Conservation (phyloP, 2,329 filamentous ascomycete genomes). For the Tricladium varicosporioides region DNA sequence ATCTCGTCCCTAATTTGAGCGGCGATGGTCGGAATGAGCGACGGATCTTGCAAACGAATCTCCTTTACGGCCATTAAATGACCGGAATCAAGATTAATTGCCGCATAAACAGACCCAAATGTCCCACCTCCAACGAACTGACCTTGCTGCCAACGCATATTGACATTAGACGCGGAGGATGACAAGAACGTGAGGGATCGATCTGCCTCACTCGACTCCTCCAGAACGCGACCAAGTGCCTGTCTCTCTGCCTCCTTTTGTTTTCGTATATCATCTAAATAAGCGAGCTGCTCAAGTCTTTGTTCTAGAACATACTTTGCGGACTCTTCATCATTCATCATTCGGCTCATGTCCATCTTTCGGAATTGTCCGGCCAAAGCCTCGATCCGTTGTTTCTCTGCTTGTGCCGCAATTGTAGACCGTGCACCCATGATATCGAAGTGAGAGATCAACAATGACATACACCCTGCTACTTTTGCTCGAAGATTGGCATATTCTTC, state of each 20-base stretch:
- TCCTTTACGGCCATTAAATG: constrained; percentile 99
- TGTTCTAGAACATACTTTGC: constrained; percentile 70
- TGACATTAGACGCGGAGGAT: constrained; percentile 91
- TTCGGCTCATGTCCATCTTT: constrained; percentile 72
- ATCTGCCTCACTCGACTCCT: constrained; percentile 94
- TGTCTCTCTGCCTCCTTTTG: constrained; percentile 82
- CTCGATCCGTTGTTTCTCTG: constrained; percentile 86
- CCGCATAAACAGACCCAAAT: constrained; percentile 95
- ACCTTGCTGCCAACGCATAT: constrained; percentile 97
- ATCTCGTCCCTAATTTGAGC: constrained; percentile 96
- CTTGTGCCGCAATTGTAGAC: constrained; percentile 88
- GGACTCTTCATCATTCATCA: constrained; percentile 82
- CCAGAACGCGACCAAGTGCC: constrained; percentile 83
- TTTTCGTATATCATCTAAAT: constrained; percentile 75
- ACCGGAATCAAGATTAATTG: constrained; percentile 94
- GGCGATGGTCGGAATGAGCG: constrained; percentile 90
- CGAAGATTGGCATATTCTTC: constrained; percentile 81
- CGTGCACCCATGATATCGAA: constrained; percentile 99
- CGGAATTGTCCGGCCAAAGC: constrained; percentile 73
- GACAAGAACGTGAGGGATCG: constrained; percentile 91
- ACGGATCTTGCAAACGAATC: constrained; percentile 93
- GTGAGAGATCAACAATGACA: constrained; percentile 95
- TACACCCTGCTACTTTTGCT: constrained; percentile 90
- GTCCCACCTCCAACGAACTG: constrained; percentile 96
- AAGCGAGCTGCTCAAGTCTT: constrained; percentile 68